Conservation (phyloP, 116 monocot genomes). For the Phalaenopsis hybrid region DNA sequence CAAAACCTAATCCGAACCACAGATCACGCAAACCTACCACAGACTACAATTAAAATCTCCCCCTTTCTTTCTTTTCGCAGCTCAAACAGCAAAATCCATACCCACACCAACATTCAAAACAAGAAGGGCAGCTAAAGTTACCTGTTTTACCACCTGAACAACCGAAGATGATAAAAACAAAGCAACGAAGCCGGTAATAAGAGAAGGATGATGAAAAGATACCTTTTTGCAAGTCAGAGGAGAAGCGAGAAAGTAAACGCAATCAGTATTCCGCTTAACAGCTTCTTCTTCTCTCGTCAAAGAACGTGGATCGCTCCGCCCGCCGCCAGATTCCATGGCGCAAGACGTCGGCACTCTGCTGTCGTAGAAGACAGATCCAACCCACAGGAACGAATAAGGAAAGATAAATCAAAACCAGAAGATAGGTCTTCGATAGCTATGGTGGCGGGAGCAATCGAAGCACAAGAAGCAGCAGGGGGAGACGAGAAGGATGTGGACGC, state of each 20-base stretch:
- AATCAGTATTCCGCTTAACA: conserved; percentile 39
- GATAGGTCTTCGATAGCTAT: background rate
- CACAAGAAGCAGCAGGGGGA: background rate
- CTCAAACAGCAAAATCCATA: background rate
- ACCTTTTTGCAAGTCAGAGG: conserved; percentile 48
- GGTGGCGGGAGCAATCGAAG: background rate
- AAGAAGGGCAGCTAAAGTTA: background rate
- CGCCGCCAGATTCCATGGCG: conserved; percentile 14
- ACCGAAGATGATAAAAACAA: background rate
- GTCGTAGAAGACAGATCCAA: background rate
- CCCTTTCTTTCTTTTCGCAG: background rate
- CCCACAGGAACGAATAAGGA: background rate
- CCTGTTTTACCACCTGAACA: background rate
- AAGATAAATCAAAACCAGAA: background rate
- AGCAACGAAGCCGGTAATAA: background rate
- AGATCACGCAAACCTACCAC: background rate
- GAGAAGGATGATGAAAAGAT: background rate
- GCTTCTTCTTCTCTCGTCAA: conserved; percentile 26
- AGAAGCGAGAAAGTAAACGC: conserved; percentile 41
- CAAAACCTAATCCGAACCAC: background rate
- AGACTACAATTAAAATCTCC: background rate
- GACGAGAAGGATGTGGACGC: background rate
- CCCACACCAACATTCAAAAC: background rate
- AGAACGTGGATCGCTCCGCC: background rate
- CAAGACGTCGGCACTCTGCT: background rate